Evolutionary conservation across 768 basidiomycete species (phyloP).

Genomic region (Asterophora parasitica): DNA sequence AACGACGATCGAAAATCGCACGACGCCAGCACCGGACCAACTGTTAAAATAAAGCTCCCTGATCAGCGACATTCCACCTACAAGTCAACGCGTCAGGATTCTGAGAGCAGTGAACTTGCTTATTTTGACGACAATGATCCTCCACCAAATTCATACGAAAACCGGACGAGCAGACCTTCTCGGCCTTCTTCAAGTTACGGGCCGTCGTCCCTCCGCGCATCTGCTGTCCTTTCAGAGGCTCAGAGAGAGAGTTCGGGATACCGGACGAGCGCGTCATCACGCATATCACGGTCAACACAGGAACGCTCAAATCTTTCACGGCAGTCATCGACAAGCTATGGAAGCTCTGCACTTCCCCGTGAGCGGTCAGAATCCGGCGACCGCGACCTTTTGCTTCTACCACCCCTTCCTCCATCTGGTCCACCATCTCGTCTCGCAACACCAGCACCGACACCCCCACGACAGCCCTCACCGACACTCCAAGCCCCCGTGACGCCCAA

Average conservation of each 20-base stretch:
- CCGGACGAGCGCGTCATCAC: constrained; percentile 29
- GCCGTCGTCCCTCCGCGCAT: constrained; percentile 25
- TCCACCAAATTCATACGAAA: constrained; percentile 1
- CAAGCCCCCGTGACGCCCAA: constrained; percentile 18
- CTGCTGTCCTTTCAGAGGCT: constrained; percentile 30
- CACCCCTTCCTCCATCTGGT: constrained; percentile 27
- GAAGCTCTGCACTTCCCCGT: constrained; percentile 22
- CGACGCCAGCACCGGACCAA: constrained; percentile 26
- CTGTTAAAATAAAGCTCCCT: constrained; percentile 29
- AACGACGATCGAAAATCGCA: constrained; percentile 31
- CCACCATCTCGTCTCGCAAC: constrained; percentile 25
- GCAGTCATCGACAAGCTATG: constrained; percentile 28
- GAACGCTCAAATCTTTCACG: constrained; percentile 26
- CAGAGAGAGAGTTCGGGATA: constrained; percentile 25
- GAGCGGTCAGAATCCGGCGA: constrained; percentile 16
- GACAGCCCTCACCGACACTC: constrained; percentile 18
- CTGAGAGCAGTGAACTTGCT: constrained; percentile 15
- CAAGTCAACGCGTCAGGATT: constrained; percentile 17
- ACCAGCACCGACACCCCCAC: constrained; percentile 23
- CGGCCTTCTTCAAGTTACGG: constrained; percentile 29
- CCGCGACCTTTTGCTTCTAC: constrained; percentile 24
- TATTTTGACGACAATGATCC: constrained; percentile 10
- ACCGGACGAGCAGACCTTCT: constrained; percentile 3
- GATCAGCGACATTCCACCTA: constrained; percentile 23
- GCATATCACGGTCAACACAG: constrained; percentile 21